Evolutionary conservation across 1,284 basidiomycete species (phyloP), one percentile per base, ranked within the genome.

Genomic region (Gymnopus androsaceus): DNA sequence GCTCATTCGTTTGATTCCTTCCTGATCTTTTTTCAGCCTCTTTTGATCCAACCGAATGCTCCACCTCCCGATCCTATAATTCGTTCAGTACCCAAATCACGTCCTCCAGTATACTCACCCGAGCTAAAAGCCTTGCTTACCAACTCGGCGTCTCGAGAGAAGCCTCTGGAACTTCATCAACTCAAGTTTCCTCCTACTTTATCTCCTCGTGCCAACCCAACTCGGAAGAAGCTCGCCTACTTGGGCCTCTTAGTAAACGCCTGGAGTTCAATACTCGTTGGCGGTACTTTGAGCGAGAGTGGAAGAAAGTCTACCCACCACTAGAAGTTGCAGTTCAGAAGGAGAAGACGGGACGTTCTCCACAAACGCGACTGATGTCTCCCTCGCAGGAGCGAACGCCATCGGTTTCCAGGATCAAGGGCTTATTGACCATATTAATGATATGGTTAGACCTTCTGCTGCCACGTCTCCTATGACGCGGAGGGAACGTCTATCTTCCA

Each of bases 211-310:
- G 83, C 83, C 31, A 70, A 87, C 59, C 80, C 82, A 6, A 58
- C 68, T 85, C 87, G 4, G 76, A 82, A 59, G 84, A 88, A 55
- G 83, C 84, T 1, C 67, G 71, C 15, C 63, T 87, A 1, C 72
- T 88, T 31, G 90, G 89, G 2, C 79, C 78, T 15, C 72, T 90
- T 38, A 87, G 84, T 69, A 87, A 82, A 66, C 81, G 89, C 33
- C 80, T 89, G 37, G 81, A 89, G 65, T 77, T 83, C 38, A 92
- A 93, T 67, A 77, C 85, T 50, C 81, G 81, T n/a, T 81, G 85
- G 81, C 78, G 84, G 17, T 89, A 77, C 64, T 91, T 84, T 68
- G 73, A 68, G 11, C 57, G 60, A 4, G 82, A 90, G 64, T 73
- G 73, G 60, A 79, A 75, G 61, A 86, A 83, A 63, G 67, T 87